Base-by-base conservation (phyloP, 345 rosid genomes). In the Excoecaria agallocha region DNA sequence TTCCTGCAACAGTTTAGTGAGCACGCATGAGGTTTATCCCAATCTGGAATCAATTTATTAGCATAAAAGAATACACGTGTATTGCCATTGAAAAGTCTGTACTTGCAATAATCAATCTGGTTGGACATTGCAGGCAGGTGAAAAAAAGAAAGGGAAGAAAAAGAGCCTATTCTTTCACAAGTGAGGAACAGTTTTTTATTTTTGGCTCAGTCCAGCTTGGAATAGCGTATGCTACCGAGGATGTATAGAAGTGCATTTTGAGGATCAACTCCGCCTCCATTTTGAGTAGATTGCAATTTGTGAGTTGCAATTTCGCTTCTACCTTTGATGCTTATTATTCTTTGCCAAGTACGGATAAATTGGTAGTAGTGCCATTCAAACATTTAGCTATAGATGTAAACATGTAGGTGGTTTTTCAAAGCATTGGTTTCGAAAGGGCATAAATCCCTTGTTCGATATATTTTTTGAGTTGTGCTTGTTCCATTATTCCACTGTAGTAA, bases 61-160 rank as follows among this genome's bases (percentile, higher is more conserved):
- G 3, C 17, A 55, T 24, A 15, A 38, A 38, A 54, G 12, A 17
- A 22, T 16, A 9, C 24, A 12, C 68, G 30, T 22, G 45, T 8
- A 35, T 30, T 69, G 38, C 12, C 58, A 30, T 51, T 22, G n/a
- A 2, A 52, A 62, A 25, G 9, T 8, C 30, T 30, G 30, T 30
- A 2, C 1, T 30, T 30, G 2, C 2, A 30, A 30, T 1, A 30
- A 22, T 8, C 35, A 30, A 38, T 61, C 30, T 30, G 30, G 16
- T 15, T 52, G 13, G 54, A 15, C 69, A 30, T 72, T 86, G 87
- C 91, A 89, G 95, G 90, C 89, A 68, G 81, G 82, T 48, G 93
- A 90, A 74, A 90, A 80, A 76, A 84, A 78, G 80, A 93, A 89
- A 84, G 90, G 83, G 51, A 93, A 82, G 91, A 87, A 83, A 79